phyloP scores from a whole-genome alignment of 352 stramenopile species.

The Sclerospora graminicola region DNA sequence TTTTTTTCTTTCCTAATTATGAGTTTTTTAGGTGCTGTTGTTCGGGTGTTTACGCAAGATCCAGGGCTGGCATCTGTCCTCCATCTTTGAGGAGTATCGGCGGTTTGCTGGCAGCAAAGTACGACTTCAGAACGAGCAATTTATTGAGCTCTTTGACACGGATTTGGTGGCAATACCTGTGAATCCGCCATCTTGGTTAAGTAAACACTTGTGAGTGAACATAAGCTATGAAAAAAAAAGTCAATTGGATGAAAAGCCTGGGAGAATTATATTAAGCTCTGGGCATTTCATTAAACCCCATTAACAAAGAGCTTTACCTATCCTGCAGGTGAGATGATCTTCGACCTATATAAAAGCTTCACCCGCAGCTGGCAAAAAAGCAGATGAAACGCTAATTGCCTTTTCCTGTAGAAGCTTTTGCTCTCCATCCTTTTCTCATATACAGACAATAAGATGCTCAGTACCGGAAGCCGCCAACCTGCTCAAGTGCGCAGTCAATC shows the following conservation, averaged over 20 bases:
- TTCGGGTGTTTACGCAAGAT: constrained; percentile 89
- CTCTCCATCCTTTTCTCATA: constrained; percentile 5
- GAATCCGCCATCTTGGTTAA: constrained; percentile 63
- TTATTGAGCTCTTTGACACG: constrained; percentile 92
- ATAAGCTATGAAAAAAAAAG: too few species aligned
- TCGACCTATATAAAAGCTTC: too few species aligned
- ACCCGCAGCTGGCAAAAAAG: too few species aligned
- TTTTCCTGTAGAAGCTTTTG: constrained; percentile 1
- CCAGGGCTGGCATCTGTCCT: constrained; percentile 88
- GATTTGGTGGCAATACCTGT: constrained; percentile 83
- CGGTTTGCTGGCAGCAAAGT: constrained; percentile 87
- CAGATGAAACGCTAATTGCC: constrained; percentile 1
- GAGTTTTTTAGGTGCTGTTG: constrained; percentile 49
- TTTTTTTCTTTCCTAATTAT: too few species aligned
- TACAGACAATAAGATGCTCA: constrained; percentile 18
- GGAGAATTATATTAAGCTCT: too few species aligned
- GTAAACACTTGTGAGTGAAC: constrained; percentile 44
- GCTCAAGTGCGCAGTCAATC: constrained; percentile 94
- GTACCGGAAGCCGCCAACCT: constrained; percentile 55
- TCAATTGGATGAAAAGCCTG: too few species aligned
- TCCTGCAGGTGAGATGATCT: too few species aligned
- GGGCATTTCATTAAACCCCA: too few species aligned
- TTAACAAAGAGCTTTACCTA: too few species aligned
- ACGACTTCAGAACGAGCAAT: constrained; percentile 88
- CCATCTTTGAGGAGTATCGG: constrained; percentile 90